phyloP scores from a whole-genome alignment of 1,284 basidiomycete species.

The Leccinum olivaceoglutinosum region DNA sequence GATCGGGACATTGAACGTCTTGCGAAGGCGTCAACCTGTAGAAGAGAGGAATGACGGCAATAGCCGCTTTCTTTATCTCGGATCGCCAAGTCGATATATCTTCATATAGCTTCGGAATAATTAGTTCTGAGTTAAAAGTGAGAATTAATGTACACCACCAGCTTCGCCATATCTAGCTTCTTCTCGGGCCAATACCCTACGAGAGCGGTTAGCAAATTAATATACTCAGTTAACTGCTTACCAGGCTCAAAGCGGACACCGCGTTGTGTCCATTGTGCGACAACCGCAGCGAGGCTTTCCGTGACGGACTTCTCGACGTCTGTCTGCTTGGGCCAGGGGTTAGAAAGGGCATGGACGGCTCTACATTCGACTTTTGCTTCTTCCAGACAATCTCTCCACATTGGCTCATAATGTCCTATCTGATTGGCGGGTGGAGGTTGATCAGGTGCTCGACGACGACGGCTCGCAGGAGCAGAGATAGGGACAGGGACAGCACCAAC shows the following conservation, averaged over 20 bases:
- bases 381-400: not conserved
- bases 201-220: not conserved
- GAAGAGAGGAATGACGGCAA: not conserved
- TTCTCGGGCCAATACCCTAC: not conserved
- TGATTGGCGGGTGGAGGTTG: not conserved
- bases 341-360: not conserved
- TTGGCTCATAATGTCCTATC: not conserved
- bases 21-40: not conserved
- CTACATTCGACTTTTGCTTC: not conserved
- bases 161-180: not conserved
- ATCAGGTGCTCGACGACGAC: not conserved
- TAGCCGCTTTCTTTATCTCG: not conserved
- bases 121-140: not conserved
- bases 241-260: not conserved
- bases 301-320: not conserved
- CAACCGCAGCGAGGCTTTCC: not conserved
- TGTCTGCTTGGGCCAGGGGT: not conserved
- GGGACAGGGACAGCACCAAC: not conserved
- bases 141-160: not conserved
- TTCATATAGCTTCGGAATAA: not conserved
- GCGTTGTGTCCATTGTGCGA: not conserved
- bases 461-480: not conserved
- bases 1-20: not conserved
- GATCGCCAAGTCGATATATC: not conserved
- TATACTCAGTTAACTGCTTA: not conserved